Evolutionary conservation across 2,329 filamentous ascomycete genomes (phyloP).

Genomic region (Alternaria novae-zelandiae): DNA sequence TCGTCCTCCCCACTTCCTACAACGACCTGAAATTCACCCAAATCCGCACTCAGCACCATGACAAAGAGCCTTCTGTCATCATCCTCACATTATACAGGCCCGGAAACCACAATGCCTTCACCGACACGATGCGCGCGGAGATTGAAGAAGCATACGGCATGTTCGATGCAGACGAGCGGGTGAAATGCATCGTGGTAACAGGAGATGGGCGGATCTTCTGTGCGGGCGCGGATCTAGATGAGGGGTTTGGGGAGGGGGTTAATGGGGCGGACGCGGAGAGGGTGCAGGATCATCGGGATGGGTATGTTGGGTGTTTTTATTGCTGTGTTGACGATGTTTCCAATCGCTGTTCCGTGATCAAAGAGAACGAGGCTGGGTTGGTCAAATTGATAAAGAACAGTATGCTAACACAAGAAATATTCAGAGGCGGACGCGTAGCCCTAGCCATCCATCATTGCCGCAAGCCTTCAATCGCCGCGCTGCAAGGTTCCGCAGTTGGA

Average conservation of each 20-base stretch:
- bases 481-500: slow-evolving; percentile 64
- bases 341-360: neutral
- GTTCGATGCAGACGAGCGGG: slow-evolving; percentile 62
- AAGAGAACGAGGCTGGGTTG: neutral
- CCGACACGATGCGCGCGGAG: slow-evolving; percentile 66
- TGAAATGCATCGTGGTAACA: slow-evolving; percentile 62
- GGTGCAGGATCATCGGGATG: slow-evolving; percentile 60
- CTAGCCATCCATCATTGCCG: slow-evolving; percentile 64
- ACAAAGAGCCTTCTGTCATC: slow-evolving; percentile 60
- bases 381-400: neutral
- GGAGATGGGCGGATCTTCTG: slow-evolving; percentile 61
- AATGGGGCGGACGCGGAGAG: slow-evolving; percentile 52
- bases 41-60: slow-evolving; percentile 52
- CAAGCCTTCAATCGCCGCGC: slow-evolving; percentile 63
- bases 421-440: slow-evolving; percentile 53
- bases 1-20: slow-evolving; percentile 49
- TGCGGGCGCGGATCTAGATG: slow-evolving; percentile 63
- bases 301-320: slow-evolving; percentile 41
- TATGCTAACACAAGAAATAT: neutral
- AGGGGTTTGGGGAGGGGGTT: slow-evolving; percentile 55
- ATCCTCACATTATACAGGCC: slow-evolving; percentile 71
- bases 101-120: slow-evolving; percentile 72
- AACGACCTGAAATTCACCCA: slow-evolving; percentile 48
- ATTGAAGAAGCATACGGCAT: slow-evolving; percentile 61
- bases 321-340: neutral